These are phyloP conservation scores for Polyplosphaeria fusca DNA, from an alignment of 495 filamentous ascomycete genomes.

Conservation along the genomic window DNA sequence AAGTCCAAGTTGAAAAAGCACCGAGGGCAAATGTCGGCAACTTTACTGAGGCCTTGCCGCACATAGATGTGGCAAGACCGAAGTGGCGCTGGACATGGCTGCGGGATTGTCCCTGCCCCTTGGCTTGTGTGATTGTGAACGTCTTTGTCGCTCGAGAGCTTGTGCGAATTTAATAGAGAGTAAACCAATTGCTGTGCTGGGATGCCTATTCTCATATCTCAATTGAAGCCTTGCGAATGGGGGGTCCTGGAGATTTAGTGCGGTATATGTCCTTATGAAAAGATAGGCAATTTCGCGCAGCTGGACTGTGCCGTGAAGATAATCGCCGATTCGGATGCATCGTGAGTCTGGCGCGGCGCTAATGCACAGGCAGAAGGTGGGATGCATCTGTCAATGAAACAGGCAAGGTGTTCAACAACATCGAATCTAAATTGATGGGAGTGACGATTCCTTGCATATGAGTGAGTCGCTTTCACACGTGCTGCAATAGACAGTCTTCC, in stretches of 20 bases:
- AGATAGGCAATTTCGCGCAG: not conserved
- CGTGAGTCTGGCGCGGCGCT: not conserved
- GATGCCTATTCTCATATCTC: too few relatives aligned
- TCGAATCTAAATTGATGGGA: constrained; percentile 23
- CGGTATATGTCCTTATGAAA: not conserved
- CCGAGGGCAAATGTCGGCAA: not conserved
- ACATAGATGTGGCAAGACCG: not conserved
- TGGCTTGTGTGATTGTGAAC: too few relatives aligned
- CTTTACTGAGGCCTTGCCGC: too few relatives aligned
- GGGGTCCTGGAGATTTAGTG: not conserved
- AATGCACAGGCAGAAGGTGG: not conserved
- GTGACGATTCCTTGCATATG: constrained; percentile 23
- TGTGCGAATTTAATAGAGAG: too few relatives aligned
- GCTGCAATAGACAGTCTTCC: constrained; percentile 16
- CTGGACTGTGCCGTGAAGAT: not conserved
- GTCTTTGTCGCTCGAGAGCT: too few relatives aligned
- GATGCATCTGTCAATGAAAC: not conserved
- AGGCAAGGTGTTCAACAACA: constrained; percentile 9
- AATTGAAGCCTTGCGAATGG: not conserved
- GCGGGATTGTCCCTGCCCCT: not conserved
- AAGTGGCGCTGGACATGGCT: not conserved
- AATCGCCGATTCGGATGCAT: not conserved
- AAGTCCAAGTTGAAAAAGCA: not conserved
- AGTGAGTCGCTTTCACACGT: constrained; percentile 4
- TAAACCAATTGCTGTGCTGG: too few relatives aligned